phyloP scores from a whole-genome alignment of 2,329 filamentous ascomycete genomes.

The Acarospora socialis region DNA sequence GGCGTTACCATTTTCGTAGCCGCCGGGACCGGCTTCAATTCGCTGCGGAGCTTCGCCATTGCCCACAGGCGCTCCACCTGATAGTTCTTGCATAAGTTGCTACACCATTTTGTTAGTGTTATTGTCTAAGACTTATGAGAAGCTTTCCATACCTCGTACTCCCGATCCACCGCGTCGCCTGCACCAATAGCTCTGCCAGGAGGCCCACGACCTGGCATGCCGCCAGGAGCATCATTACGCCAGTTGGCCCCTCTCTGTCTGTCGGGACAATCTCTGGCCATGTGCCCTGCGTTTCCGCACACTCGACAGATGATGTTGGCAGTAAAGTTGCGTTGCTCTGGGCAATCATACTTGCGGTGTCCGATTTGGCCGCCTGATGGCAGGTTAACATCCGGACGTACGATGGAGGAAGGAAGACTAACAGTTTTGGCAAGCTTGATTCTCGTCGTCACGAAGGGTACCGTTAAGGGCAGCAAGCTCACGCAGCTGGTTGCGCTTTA shows the following conservation, averaged over 20 bases:
- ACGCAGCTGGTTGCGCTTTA: slow-evolving; percentile 96
- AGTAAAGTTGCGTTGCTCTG: slow-evolving; percentile 96
- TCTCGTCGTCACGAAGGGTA: slow-evolving; percentile 96
- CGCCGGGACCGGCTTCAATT: slow-evolving; percentile 71
- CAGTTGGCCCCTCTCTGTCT: slow-evolving; percentile 79
- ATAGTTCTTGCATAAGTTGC: slow-evolving; percentile 97
- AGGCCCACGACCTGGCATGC: slow-evolving; percentile 33
- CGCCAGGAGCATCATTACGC: slow-evolving; percentile 58
- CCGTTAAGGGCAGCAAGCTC: slow-evolving; percentile 97
- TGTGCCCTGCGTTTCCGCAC: slow-evolving; percentile 94
- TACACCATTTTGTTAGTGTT: slow-evolving; percentile 21
- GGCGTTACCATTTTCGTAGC: slow-evolving; percentile 37
- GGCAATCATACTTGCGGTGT: slow-evolving; percentile 97
- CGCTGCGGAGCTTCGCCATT: slow-evolving; percentile 52
- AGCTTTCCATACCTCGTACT: slow-evolving; percentile 67
- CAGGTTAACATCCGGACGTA: slow-evolving; percentile 12
- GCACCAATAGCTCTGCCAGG: slow-evolving; percentile 56
- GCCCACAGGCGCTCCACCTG: slow-evolving; percentile 49
- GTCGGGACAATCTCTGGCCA: slow-evolving; percentile 96
- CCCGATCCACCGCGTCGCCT: slow-evolving; percentile 77
- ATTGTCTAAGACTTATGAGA: neutral
- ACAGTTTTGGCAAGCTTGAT: slow-evolving; percentile 98
- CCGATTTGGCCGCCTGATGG: slow-evolving; percentile 72
- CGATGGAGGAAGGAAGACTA: slow-evolving; percentile 19
- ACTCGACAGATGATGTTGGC: slow-evolving; percentile 98